These are phyloP conservation scores for Fragilaria crotonensis DNA, from an alignment of 108 stramenopile species.

Conservation along the genomic window DNA sequence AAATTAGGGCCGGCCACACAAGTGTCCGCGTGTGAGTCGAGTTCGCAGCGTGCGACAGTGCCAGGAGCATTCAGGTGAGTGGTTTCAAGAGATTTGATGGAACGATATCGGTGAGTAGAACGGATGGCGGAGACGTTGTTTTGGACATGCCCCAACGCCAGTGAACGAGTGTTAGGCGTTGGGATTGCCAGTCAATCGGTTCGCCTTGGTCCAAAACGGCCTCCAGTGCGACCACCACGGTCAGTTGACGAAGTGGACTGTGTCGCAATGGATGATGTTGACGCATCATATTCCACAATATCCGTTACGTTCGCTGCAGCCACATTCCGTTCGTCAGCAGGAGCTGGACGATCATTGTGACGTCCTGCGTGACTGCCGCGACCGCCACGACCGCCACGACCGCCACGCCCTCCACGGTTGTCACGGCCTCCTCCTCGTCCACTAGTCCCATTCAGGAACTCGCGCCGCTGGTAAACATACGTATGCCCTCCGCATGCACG, in stretches of 20 bases:
- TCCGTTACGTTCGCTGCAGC: background rate
- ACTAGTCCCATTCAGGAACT: background rate
- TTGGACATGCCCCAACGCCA: background rate
- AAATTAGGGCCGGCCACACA: slow-evolving; percentile 3
- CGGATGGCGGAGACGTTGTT: background rate
- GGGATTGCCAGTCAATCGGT: background rate
- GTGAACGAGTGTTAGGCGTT: background rate
- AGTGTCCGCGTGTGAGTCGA: background rate
- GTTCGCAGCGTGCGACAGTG: background rate
- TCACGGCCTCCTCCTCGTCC: background rate
- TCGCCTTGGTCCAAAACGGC: background rate
- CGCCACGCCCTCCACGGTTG: background rate
- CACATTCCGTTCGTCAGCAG: background rate
- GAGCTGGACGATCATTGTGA: background rate
- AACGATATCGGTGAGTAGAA: background rate
- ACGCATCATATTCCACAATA: background rate
- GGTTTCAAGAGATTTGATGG: background rate
- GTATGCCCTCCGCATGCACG: background rate
- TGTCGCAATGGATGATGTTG: background rate
- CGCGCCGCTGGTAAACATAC: background rate
- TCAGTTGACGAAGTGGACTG: background rate
- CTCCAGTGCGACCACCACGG: background rate
- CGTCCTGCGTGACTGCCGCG: background rate
- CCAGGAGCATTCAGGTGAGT: background rate
- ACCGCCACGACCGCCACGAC: background rate